Evolutionary conservation across 306 rosid genomes (phyloP), one percentile per base, ranked within the genome.

Genomic region (Ochetophila trinervis): DNA sequence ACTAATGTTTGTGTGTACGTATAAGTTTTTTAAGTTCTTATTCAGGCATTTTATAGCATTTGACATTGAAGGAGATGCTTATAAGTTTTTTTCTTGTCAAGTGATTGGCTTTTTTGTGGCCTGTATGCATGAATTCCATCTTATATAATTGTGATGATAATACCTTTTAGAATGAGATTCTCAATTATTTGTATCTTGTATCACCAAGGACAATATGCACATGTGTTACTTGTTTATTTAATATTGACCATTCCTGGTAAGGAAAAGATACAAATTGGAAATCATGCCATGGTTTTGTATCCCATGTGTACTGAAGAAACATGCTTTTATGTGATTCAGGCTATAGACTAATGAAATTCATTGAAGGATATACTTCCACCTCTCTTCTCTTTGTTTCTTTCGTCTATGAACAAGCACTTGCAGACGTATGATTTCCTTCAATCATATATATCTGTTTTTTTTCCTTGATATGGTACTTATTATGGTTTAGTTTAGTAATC

Each of bases 41-140:
- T 27, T 51, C 11, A 65, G 66, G 57, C 23, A 49, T 13, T 67
- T 47, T 67, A 6, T 60, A 13, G 50, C 50, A 48, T 12, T 49
- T 37, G 27, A 36, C n/a, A 52, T 34, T 50, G 50, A 13, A 30
- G 22, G 40, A 57, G 60, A 53, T 54, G 57, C 53, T n/a, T 19
- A 27, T 27, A 14, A 13, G 68, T 48, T 42, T 57, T 20, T 17
- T 51, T 36, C 7, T n/a, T 48, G n/a, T 57, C 32, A 27, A 17
- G 11, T 45, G 50, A 17, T 44, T 57, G 16, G 47, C 42, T 24
- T 32, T n/a, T 14, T 18, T 49, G 40, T 16, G 36, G 37, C 9
- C n/a, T n/a, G n/a, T n/a, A n/a, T n/a, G n/a, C 17, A 24, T n/a
- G 21, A 12, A 16, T 60, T 37, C 36, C 30, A 36, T 13, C 20